Evolutionary conservation across 768 basidiomycete genomes (phyloP), one percentile per base, ranked within the genome.

Genomic region (Calocera cornea): DNA sequence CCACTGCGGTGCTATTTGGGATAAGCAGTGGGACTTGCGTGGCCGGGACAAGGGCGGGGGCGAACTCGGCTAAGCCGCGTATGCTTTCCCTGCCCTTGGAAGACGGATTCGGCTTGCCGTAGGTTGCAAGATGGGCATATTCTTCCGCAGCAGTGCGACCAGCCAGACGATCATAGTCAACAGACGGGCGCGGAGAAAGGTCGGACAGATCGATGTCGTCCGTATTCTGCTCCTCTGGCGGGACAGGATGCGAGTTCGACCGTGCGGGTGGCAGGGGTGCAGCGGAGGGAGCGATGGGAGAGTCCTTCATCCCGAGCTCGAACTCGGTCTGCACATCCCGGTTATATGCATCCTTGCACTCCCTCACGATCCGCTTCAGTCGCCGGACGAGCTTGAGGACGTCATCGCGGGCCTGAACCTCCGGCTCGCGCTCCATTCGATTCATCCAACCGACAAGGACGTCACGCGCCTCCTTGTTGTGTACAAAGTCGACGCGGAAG

Each of bases 401-500:
- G 10, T 60, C 54, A 27, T 60, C 54, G 5, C 54, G 24, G 7
- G 54, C 54, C 31, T 76, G 63, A 85, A 73, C 81, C 16, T 67
- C 41, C n/a, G 87, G 86, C 77, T 92, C 89, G 67, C 81, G 81
- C 41, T 84, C 79, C 68, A 92, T 76, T n/a, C 83, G 78, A 75
- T 95, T 97, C 68, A 95, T 73, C 90, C 91, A 95, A 60, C 83
- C 81, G 19, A 90, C 84, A 60, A 94, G 79, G 47, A 88, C 75
- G 31, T 86, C 74, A 71, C 93, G 81, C 73, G 95, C 76, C 71
- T 89, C 89, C 68, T 85, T 83, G 76, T 90, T 87, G 47, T 89
- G 86, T 68, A 92, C 77, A 73, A 95, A 95, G 74, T 97, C 93
- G 70, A 90, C 88, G 64, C 82, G 83, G 75, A 95, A 95, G 76